phyloP scores from a whole-genome alignment of 1,284 basidiomycete species.

The Ustilago tritici region DNA sequence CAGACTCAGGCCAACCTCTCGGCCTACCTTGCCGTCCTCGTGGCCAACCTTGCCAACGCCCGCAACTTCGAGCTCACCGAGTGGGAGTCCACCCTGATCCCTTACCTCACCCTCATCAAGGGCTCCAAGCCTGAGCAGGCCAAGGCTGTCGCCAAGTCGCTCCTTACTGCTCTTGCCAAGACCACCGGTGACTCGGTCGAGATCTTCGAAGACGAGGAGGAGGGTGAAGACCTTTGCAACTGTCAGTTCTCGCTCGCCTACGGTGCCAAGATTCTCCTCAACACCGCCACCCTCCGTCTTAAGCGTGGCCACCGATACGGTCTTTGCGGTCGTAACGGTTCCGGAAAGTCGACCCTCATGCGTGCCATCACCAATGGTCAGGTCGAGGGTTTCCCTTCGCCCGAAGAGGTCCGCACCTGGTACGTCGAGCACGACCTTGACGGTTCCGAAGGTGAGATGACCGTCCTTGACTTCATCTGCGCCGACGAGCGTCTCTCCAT shows the following conservation, averaged over 20 bases:
- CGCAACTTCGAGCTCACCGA: constrained; percentile 69
- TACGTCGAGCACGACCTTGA: constrained; percentile 70
- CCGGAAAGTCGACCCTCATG: constrained; percentile 70
- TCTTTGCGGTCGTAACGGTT: constrained; percentile 70
- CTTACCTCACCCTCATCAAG: constrained; percentile 68
- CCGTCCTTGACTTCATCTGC: constrained; percentile 68
- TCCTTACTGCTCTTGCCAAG: constrained; percentile 66
- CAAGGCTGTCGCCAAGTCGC: constrained; percentile 51
- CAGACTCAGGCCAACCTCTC: constrained; percentile 55
- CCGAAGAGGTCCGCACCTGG: constrained; percentile 69
- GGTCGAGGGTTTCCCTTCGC: constrained; percentile 70
- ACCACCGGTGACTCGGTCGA: constrained; percentile 67
- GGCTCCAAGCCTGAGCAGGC: constrained; percentile 61
- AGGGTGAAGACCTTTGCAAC: constrained; percentile 70
- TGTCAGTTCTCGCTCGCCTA: constrained; percentile 70
- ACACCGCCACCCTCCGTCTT: constrained; percentile 69
- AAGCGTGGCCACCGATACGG: constrained; percentile 70
- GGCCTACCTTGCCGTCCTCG: constrained; percentile 64
- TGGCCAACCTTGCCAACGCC: constrained; percentile 68
- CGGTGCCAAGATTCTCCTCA: constrained; percentile 70
- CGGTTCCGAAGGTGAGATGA: constrained; percentile 69
- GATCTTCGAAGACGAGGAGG: constrained; percentile 70
- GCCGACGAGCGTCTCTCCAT: constrained; percentile 67
- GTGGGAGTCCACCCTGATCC: constrained; percentile 66
- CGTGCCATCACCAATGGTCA: constrained; percentile 70